These are phyloP conservation scores for Hanseniaspora jakobsenii DNA, from an alignment of 805 yeast genomes.

Conservation along the genomic window DNA sequence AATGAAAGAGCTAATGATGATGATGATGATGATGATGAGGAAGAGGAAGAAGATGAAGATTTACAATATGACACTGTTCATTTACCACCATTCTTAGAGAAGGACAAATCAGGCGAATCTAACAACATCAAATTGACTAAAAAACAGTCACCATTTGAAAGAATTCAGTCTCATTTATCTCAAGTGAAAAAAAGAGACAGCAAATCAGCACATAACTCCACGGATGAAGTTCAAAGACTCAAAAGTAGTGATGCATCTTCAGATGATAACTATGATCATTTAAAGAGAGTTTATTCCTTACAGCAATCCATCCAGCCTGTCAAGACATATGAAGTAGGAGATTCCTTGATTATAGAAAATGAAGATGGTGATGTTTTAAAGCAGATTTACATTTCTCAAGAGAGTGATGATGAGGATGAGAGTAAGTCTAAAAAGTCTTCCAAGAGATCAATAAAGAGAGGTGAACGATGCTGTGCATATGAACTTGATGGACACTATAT, in stretches of 20 bases:
- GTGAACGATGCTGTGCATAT: conserved; percentile 47
- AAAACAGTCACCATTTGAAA: no score
- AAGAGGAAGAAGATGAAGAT: conserved; percentile 8
- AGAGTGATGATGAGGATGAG: conserved; percentile 2
- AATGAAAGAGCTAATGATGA: conserved; percentile 17
- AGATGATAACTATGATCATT: conserved; percentile 18
- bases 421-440: no score
- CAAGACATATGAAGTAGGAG: conserved; percentile 58
- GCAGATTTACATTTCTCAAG: conserved; percentile 28
- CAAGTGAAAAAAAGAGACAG: no score
- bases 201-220: no score
- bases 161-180: neutral
- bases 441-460: no score
- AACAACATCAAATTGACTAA: no score
- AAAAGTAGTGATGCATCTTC: neutral
- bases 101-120: no score
- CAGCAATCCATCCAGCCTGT: conserved; percentile 24
- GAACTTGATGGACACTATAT: conserved; percentile 65
- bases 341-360: conserved; percentile 63
- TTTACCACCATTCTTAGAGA: conserved; percentile 12
- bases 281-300: conserved; percentile 19
- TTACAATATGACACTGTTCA: conserved; percentile 14
- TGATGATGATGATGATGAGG: conserved; percentile 1
- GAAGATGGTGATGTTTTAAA: conserved; percentile 69
- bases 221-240: neutral